Percentiles rank a stretch among this genome's conserved stretches.
Conservation (phyloP, 805 yeast genomes). For the Kodamaea laetipori region DNA sequence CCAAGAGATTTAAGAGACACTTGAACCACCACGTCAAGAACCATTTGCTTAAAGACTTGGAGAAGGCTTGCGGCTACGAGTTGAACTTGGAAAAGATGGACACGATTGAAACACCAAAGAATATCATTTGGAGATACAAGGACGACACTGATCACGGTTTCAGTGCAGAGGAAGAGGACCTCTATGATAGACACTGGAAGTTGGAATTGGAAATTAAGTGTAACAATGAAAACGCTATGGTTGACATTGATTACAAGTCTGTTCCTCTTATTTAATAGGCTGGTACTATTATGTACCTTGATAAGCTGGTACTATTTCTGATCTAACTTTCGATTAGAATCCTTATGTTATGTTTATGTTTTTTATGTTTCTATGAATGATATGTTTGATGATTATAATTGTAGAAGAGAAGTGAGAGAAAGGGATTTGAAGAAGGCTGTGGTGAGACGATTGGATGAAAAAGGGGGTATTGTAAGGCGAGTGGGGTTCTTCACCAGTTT, state of each 20-base stretch:
- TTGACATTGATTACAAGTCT: conserved; percentile 66
- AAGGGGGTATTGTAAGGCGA: too few species aligned
- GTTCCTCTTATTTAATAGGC: conserved; percentile 35
- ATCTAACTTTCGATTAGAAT: conserved; percentile 1
- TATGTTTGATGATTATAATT: not conserved
- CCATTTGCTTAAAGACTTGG: conserved; percentile 68
- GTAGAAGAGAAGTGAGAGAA: too few species aligned
- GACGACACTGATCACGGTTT: conserved; percentile 63
- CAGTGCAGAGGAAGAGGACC: conserved; percentile 44
- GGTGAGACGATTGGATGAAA: too few species aligned
- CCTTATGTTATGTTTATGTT: not conserved
- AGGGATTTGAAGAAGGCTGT: too few species aligned
- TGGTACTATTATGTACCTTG: too few species aligned
- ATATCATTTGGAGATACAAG: conserved; percentile 62
- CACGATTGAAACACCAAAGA: conserved; percentile 52
- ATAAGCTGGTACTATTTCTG: conserved; percentile 1
- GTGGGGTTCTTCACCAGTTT: too few species aligned
- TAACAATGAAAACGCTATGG: conserved; percentile 65
- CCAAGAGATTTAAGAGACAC: conserved; percentile 70
- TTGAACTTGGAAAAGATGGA: conserved; percentile 51
- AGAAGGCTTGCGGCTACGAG: conserved; percentile 58
- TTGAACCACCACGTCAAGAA: conserved; percentile 74
- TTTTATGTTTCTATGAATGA: not conserved
- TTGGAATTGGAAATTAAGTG: conserved; percentile 65
- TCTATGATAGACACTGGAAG: conserved; percentile 59